These are phyloP conservation scores for Colletotrichum spinosum DNA, from an alignment of 2,329 filamentous ascomycete genomes.

Conservation along the genomic window DNA sequence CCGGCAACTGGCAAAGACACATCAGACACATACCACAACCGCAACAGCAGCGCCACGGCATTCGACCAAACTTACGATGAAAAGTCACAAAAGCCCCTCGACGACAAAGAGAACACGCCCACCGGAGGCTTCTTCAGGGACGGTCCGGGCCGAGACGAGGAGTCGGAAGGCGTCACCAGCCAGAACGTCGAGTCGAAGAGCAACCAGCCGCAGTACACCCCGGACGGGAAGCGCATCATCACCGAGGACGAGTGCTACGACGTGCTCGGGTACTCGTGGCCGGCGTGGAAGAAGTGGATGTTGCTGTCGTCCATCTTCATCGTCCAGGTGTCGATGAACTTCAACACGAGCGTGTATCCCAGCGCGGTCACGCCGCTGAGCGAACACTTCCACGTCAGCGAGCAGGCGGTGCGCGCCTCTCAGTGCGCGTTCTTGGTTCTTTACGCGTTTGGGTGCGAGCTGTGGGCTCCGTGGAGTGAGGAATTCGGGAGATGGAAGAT, in stretches of 20 bases:
- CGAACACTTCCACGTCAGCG: constrained; percentile 57
- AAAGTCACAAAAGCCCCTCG: background rate
- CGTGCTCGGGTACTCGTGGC: constrained; percentile 57
- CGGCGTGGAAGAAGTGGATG: constrained; percentile 62
- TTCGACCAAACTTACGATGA: constrained; percentile 23
- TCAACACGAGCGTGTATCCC: constrained; percentile 64
- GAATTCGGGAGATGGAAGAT: constrained; percentile 64
- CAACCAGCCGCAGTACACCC: constrained; percentile 28
- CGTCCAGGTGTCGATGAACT: constrained; percentile 67
- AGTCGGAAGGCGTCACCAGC: constrained; percentile 12
- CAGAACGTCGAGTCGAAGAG: constrained; percentile 16
- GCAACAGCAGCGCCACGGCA: constrained; percentile 27
- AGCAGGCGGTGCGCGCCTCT: constrained; percentile 58
- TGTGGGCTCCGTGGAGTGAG: constrained; percentile 67
- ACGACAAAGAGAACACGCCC: background rate
- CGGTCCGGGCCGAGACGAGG: constrained; percentile 24
- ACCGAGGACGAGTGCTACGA: constrained; percentile 61
- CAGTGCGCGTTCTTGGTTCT: constrained; percentile 62
- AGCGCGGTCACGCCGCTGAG: constrained; percentile 60
- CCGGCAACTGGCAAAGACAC: background rate
- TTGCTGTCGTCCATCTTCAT: constrained; percentile 63
- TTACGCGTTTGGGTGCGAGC: constrained; percentile 62
- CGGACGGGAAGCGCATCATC: constrained; percentile 53
- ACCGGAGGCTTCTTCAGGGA: constrained; percentile 18
- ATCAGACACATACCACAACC: background rate